Base-by-base conservation (phyloP, 1,284 basidiomycete species). In the Sanguinoderma infundibulare region DNA sequence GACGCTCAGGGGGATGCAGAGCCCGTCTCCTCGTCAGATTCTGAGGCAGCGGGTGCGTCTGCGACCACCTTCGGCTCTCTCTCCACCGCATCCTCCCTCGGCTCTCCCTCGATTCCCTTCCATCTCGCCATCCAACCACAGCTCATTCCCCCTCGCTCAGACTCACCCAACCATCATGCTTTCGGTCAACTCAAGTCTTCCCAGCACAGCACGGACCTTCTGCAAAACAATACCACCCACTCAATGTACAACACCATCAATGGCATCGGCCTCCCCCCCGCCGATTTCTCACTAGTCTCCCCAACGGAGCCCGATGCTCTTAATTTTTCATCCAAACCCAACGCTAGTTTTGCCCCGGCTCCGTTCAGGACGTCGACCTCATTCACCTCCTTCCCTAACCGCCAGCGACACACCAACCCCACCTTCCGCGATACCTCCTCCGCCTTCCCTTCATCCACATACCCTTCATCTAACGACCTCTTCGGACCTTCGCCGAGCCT, bases 1-100 rank as follows among this genome's bases (percentile, higher is more conserved):
- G 86, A 93, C 83, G 88, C 87, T 60, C 87, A 90, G 75, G 88
- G 87, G 58, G 90, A 92, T 83, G 83, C 89, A 55, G 91, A 92
- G 73, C 87, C 88, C 57, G 72, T 81, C 46, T 81, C 77, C 28
- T 80, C 78, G 38, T 78, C 82, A 5, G 80, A 87, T 74, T 80
- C 84, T 30, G 85, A 87, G 67, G 80, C 82, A 53, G 76, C 80
- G 32, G 75, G 77, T 56, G 72, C 79, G 56, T 74, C 76, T 47
- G 80, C 80, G 10, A 70, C 69, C n/a, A 51, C 66, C 1, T 80
- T 81, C 71, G 76, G 79, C 55, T 81, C 83, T 49, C 70, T 81
- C 32, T 81, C 83, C 50, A 78, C 79, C 62, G 79, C 82, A 10
- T 82, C 82, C 40, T 82, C 83, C 40, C 63, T 74, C 40, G 81